Percentiles rank a stretch among this genome's conserved stretches.
Conservation (phyloP, 108 stramenopile genomes). For the Nannochloropsis salina region DNA sequence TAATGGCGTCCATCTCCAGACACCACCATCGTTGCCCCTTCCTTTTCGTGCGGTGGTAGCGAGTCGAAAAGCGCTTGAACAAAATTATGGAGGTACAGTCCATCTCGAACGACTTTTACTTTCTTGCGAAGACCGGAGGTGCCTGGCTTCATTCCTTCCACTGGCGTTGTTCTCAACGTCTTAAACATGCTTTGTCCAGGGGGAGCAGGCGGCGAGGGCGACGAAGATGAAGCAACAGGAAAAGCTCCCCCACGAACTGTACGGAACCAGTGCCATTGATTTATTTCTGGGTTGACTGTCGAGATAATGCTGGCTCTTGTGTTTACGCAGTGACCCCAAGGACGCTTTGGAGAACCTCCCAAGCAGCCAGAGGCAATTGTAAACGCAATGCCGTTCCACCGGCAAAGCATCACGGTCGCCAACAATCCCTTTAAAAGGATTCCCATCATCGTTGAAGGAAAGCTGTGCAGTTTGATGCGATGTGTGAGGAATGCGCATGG, state of each 20-base stretch:
- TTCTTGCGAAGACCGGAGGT: constrained; percentile 48
- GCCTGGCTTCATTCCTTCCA: constrained; percentile 47
- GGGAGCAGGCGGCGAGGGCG: background rate
- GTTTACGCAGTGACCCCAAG: background rate
- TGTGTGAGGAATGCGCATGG: too few relatives aligned
- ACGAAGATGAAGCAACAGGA: background rate
- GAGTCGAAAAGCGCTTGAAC: constrained; percentile 41
- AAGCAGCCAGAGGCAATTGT: background rate
- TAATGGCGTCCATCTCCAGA: constrained; percentile 42
- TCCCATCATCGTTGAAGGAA: background rate
- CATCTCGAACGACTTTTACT: constrained; percentile 39
- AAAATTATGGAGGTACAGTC: constrained; percentile 43
- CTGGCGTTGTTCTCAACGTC: constrained; percentile 27
- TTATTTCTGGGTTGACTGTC: background rate
- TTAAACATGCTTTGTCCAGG: background rate
- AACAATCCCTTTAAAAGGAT: background rate
- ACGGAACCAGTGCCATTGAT: background rate
- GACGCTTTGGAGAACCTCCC: too few relatives aligned
- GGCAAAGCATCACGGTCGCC: background rate
- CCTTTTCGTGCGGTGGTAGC: constrained; percentile 33
- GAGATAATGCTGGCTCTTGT: background rate
- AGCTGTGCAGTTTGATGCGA: background rate
- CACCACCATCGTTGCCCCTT: constrained; percentile 41
- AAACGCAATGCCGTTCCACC: constrained; percentile 7
- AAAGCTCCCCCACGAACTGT: background rate